Conservation (phyloP, 1,284 basidiomycete species). For the Boletus austroedulis region DNA sequence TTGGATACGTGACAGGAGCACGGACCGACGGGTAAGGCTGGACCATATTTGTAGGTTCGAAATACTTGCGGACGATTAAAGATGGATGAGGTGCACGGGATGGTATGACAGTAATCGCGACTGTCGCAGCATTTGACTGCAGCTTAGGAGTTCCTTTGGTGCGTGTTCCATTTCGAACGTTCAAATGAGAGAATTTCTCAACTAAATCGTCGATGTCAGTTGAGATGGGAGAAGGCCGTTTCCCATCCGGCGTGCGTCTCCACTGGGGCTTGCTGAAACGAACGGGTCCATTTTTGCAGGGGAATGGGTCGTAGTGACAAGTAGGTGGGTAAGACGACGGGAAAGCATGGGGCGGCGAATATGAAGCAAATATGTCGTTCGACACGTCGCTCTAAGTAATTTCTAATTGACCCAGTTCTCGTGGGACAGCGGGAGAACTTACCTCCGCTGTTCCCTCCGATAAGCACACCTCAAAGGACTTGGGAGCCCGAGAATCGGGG, state of each 20-base stretch:
- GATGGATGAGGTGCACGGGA: conserved; percentile 23
- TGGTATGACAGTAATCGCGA: conserved; percentile 22
- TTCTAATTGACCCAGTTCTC: not conserved
- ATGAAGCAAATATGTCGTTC: not conserved
- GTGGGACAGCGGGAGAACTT: not conserved
- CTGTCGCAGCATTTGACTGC: conserved; percentile 13
- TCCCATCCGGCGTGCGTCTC: not conserved
- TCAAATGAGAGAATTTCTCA: conserved; percentile 19
- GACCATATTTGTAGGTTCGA: not conserved
- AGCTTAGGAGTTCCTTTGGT: not conserved
- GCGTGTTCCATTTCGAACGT: conserved; percentile 12
- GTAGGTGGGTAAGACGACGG: conserved; percentile 17
- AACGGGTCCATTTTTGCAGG: conserved; percentile 12
- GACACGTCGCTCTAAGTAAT: fast-evolving
- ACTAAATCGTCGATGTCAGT: conserved; percentile 10
- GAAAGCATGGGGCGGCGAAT: conserved; percentile 21
- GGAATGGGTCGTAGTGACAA: conserved; percentile 23
- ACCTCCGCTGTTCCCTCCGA: not conserved
- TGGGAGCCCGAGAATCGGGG: not conserved
- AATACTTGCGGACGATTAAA: not conserved
- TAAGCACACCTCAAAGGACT: fast-evolving
- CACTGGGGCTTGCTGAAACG: conserved; percentile 7
- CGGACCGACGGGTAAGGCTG: not conserved
- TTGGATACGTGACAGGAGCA: not conserved
- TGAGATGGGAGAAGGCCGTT: fast-evolving